phyloP scores from a whole-genome alignment of 192 early-diverging fungal genomes.

The Geranomyces variabilis region DNA sequence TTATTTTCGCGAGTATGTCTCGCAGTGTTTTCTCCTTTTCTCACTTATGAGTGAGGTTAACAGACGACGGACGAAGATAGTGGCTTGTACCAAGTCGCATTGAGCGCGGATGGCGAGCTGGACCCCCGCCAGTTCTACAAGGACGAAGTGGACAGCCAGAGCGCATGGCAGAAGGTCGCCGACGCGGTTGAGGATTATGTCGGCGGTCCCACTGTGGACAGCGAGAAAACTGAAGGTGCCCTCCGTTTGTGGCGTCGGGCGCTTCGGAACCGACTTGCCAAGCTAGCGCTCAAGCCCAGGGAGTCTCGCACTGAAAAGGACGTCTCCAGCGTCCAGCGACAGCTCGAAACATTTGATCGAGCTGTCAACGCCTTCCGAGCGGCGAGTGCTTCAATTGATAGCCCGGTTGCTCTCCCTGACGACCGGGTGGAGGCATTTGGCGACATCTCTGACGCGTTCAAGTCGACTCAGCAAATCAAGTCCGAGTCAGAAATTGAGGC shows the following conservation, averaged over 20 bases:
- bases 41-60: not conserved
- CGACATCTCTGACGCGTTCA: not conserved
- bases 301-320: not conserved
- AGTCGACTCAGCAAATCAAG: conserved; percentile 3
- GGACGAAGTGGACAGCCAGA: not conserved
- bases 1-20: not conserved
- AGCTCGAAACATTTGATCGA: not conserved
- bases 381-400: not conserved
- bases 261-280: not conserved
- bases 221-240: not conserved
- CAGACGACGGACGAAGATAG: not conserved
- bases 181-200: not conserved
- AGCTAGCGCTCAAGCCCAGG: not conserved
- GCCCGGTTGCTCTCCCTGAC: not conserved
- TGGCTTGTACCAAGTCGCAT: not conserved
- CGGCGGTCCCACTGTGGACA: not conserved
- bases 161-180: conserved; percentile 2
- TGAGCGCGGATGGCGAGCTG: not conserved
- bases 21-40: not conserved
- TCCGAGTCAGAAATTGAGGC: conserved; percentile 7
- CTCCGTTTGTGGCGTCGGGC: not conserved
- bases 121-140: not conserved
- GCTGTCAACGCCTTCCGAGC: not conserved
- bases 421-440: not conserved
- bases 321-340: not conserved